Conservation (phyloP, 805 yeast species). For the Suhomyces sp. region DNA sequence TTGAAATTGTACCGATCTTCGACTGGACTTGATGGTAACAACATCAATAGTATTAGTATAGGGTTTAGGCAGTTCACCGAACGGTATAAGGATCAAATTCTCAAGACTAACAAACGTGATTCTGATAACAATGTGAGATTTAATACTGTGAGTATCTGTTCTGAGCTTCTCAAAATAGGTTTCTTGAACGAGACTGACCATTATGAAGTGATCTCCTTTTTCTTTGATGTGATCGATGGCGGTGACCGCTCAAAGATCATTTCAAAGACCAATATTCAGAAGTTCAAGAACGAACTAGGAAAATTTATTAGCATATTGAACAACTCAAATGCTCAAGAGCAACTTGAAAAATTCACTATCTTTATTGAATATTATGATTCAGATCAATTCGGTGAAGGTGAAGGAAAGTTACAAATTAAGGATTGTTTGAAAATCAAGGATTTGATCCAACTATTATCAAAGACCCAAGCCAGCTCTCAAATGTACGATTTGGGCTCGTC, state of each 20-base stretch:
- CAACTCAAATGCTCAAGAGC: conserved; percentile 36
- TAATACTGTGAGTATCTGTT: conserved; percentile 49
- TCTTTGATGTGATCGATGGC: conserved; percentile 28
- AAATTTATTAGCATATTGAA: conserved; percentile 51
- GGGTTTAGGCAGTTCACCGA: conserved; percentile 80
- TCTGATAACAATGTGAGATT: conserved; percentile 55
- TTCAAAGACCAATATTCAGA: conserved; percentile 19
- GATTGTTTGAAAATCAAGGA: conserved; percentile 21
- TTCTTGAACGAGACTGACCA: conserved; percentile 61
- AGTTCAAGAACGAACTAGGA: conserved; percentile 48
- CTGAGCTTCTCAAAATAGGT: conserved; percentile 58
- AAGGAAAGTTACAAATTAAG: conserved; percentile 18
- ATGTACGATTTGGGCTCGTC: no score
- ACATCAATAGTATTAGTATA: conserved; percentile 38
- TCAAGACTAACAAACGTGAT: conserved; percentile 52
- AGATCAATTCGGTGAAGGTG: conserved; percentile 22
- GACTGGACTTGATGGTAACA: background rate
- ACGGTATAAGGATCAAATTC: conserved; percentile 62
- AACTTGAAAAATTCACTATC: conserved; percentile 32
- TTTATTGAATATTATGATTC: conserved; percentile 30
- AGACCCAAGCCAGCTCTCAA: no score
- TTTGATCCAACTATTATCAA: conserved; percentile 15
- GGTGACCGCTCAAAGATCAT: conserved; percentile 24
- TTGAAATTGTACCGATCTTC: conserved; percentile 44
- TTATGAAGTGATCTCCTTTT: conserved; percentile 16